Conservation (phyloP, 2,329 filamentous ascomycete species). For the Exophiala calicioides region DNA sequence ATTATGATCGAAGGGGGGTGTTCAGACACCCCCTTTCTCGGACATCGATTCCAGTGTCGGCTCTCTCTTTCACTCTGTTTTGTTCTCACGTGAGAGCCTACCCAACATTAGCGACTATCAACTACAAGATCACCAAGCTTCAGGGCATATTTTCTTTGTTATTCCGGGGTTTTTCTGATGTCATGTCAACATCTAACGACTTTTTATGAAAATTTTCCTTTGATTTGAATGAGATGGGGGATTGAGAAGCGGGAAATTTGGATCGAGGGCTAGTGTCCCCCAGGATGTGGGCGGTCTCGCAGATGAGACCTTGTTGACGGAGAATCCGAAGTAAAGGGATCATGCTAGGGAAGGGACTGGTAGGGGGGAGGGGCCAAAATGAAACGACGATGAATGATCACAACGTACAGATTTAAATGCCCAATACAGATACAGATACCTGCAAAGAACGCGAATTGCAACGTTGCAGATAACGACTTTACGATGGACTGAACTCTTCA, state of each 20-base stretch:
- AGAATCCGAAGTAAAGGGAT: too few relatives aligned
- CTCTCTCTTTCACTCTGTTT: neutral
- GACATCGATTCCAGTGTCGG: neutral
- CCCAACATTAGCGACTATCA: slow-evolving; percentile 4
- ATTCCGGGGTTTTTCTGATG: slow-evolving; percentile 2
- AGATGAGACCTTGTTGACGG: too few relatives aligned
- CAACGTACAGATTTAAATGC: neutral
- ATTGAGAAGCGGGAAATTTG: neutral
- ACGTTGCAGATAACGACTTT: too few relatives aligned
- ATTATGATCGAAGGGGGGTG: too few relatives aligned
- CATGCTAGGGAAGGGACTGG: neutral
- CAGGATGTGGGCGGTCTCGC: too few relatives aligned
- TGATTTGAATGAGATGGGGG: slow-evolving; percentile 13
- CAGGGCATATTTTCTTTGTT: slow-evolving; percentile 27
- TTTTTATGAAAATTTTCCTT: slow-evolving; percentile 1
- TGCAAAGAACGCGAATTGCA: too few relatives aligned
- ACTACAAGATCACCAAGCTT: slow-evolving; percentile 23
- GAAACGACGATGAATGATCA: neutral
- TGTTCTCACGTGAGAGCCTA: slow-evolving; percentile 1
- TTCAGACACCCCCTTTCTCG: neutral
- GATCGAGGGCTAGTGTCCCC: neutral
- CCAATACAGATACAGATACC: neutral
- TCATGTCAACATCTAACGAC: too few relatives aligned
- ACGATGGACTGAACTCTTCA: neutral
- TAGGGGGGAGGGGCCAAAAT: neutral